Evolutionary conservation across 345 rosid genomes (phyloP).

Genomic region (Noccaea caerulescens): DNA sequence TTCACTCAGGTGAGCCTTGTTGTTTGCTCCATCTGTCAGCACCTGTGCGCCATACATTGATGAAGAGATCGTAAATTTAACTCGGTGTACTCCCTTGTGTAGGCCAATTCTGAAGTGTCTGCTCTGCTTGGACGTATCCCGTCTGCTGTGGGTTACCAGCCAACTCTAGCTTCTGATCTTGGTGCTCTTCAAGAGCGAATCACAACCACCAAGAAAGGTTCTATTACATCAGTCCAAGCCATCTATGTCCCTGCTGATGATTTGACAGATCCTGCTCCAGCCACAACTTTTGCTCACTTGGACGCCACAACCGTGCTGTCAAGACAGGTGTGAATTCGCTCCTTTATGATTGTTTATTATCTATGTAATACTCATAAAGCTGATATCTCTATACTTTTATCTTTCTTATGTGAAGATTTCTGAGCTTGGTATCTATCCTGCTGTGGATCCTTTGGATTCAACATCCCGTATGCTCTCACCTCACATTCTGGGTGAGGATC

Average conservation of each 20-base stretch:
- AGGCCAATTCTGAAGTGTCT: conserved; percentile 99
- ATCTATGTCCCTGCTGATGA: conserved; percentile 99
- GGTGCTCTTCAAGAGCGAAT: conserved; percentile 99
- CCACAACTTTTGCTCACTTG: conserved; percentile 97
- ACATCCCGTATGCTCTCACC: conserved; percentile 98
- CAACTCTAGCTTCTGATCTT: conserved; percentile 98
- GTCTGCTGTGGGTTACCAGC: conserved; percentile 99
- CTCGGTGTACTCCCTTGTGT: conserved; percentile 4
- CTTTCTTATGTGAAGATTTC: conserved; percentile 58
- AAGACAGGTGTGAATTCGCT: conserved; percentile 63
- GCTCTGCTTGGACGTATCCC: conserved; percentile 99
- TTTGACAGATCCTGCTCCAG: conserved; percentile 99
- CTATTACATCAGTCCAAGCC: conserved; percentile 98
- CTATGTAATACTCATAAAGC: neutral
- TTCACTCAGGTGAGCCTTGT: conserved; percentile 71
- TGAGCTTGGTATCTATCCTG: conserved; percentile 98
- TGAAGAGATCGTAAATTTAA: neutral
- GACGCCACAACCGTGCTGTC: conserved; percentile 98
- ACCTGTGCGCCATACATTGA: neutral
- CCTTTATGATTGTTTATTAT: neutral
- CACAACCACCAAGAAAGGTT: conserved; percentile 98
- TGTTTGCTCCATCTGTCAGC: neutral
- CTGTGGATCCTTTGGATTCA: conserved; percentile 96
- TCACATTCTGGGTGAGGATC: conserved; percentile 91
- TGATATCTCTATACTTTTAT: neutral